A percentile compares a stretch with the other conserved stretches of the same genome.
These are phyloP conservation scores for Zizania latifolia DNA, from an alignment of 176 grass and related monocot genomes.

Conservation along the genomic window DNA sequence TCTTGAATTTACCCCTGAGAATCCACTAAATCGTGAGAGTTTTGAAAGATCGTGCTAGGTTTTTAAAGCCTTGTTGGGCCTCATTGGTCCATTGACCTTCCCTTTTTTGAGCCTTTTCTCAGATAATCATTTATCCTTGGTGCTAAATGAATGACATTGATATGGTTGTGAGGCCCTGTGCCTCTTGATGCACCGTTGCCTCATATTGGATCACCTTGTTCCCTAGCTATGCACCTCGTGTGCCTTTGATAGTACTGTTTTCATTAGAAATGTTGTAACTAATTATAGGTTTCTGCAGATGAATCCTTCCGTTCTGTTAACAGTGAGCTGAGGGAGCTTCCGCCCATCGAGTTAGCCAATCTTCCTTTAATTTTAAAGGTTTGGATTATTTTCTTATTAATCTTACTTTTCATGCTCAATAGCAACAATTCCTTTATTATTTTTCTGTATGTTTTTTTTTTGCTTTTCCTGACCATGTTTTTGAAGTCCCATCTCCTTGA, in stretches of 20 bases:
- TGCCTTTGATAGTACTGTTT: neutral
- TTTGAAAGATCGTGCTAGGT: neutral
- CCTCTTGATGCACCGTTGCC: neutral
- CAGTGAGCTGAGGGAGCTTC: slow-evolving; percentile 87
- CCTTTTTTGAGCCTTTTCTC: neutral
- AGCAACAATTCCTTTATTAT: neutral
- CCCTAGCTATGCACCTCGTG: neutral
- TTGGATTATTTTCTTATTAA: slow-evolving; percentile 13
- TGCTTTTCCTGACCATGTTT: slow-evolving; percentile 23
- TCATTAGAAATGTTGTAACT: neutral
- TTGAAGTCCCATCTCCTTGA: neutral
- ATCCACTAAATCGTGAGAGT: slow-evolving; percentile 1
- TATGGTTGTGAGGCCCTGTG: neutral
- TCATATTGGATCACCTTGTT: neutral
- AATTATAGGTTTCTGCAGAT: slow-evolving; percentile 45
- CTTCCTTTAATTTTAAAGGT: slow-evolving; percentile 96
- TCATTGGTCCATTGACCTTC: neutral
- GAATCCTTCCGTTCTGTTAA: slow-evolving; percentile 65
- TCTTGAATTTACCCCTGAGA: neutral
- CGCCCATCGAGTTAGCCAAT: slow-evolving; percentile 76
- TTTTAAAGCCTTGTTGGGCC: neutral
- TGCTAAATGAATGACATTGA: neutral
- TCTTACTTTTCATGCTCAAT: neutral
- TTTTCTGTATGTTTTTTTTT: slow-evolving; percentile 6
- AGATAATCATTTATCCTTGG: neutral